phyloP scores from a whole-genome alignment of 371 early-diverging fungal species.

The Mucor piriformis region DNA sequence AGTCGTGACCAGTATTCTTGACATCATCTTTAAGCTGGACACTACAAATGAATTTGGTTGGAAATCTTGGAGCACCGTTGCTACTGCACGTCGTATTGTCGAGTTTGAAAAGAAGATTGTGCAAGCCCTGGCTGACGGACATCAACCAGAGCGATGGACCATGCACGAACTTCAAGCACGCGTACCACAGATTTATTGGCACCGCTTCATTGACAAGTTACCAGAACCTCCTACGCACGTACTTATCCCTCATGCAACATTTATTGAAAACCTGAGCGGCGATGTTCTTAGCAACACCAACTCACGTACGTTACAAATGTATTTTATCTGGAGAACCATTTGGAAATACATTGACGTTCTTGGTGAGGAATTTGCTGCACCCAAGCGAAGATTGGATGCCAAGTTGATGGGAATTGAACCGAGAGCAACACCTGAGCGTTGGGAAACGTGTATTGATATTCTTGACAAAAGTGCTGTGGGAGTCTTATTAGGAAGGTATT shows the following conservation, averaged over 20 bases:
- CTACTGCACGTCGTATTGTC: constrained; percentile 50
- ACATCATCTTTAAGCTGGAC: constrained; percentile 30
- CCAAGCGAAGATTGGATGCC: constrained; percentile 30
- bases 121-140: background rate
- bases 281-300: constrained; percentile 20
- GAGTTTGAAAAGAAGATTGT: constrained; percentile 56
- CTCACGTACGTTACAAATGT: constrained; percentile 38
- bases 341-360: constrained; percentile 38
- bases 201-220: constrained; percentile 17
- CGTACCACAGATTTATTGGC: constrained; percentile 52
- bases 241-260: constrained; percentile 22
- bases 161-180: constrained; percentile 31
- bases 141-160: constrained; percentile 21
- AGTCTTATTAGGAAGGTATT: constrained; percentile 58
- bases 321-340: constrained; percentile 45
- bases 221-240: constrained; percentile 29
- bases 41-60: constrained; percentile 34
- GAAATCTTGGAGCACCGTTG: constrained; percentile 33
- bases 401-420: constrained; percentile 44
- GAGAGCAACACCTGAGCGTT: constrained; percentile 46
- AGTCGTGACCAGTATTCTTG: constrained; percentile 34
- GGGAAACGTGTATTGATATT: constrained; percentile 54
- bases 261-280: background rate
- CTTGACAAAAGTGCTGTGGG: constrained; percentile 49
- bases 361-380: constrained; percentile 29